Percentiles rank a stretch among this genome's conserved stretches.
Evolutionary conservation across 805 yeast species (phyloP).

Genomic region (Clavispora carvajalis): DNA sequence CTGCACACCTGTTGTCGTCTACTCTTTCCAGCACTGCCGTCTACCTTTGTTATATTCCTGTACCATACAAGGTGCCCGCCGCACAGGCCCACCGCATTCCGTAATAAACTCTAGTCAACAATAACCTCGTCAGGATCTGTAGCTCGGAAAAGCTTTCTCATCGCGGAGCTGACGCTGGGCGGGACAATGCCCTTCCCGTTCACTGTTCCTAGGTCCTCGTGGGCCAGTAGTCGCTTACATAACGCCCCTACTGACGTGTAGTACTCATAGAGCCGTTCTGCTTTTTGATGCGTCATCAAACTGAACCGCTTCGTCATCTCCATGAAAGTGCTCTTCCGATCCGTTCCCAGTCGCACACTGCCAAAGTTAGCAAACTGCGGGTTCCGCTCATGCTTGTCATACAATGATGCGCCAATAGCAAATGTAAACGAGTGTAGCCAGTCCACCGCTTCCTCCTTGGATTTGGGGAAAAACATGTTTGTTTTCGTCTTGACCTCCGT

Average conservation of each 20-base stretch:
- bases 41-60: not conserved
- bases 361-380: conserved; percentile 52
- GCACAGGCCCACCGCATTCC: not conserved
- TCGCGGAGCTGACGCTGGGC: conserved; percentile 44
- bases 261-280: conserved; percentile 38
- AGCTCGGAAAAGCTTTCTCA: conserved; percentile 45
- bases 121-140: conserved; percentile 43
- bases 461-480: conserved; percentile 48
- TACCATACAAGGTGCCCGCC: not conserved
- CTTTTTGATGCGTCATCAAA: conserved; percentile 48
- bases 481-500: conserved; percentile 44
- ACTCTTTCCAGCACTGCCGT: too few species aligned
- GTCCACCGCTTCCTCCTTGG: conserved; percentile 38
- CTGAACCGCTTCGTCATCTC: conserved; percentile 54
- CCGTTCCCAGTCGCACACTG: conserved; percentile 49
- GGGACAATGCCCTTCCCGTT: conserved; percentile 45
- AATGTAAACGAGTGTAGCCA: conserved; percentile 57
- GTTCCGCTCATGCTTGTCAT: conserved; percentile 54
- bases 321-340: conserved; percentile 40
- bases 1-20: too few species aligned
- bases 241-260: conserved; percentile 36
- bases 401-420: conserved; percentile 42
- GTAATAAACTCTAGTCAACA: conserved; percentile 7
- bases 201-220: conserved; percentile 24
- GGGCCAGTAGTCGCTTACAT: conserved; percentile 20